A percentile compares a stretch with the other conserved stretches of the same genome.
These are phyloP conservation scores for Backusella tuberculispora DNA, from an alignment of 192 early-diverging fungal genomes.

Conservation along the genomic window DNA sequence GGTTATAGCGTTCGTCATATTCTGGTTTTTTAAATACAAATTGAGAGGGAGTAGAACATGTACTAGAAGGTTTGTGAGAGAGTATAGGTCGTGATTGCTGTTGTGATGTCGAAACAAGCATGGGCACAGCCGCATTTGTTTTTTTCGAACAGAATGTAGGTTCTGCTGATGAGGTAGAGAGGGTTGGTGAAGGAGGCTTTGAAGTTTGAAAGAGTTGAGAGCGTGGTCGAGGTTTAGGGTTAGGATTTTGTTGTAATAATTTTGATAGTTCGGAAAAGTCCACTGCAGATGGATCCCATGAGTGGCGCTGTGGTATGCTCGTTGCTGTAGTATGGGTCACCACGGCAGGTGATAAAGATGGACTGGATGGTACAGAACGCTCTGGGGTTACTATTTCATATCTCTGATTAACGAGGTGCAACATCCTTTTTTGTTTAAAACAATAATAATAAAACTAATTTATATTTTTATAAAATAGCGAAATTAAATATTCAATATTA, in stretches of 20 bases:
- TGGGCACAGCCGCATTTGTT: background rate
- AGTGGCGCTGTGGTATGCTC: constrained; percentile 9
- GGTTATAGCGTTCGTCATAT: constrained; percentile 34
- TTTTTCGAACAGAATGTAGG: constrained; percentile 16
- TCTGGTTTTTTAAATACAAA: constrained; percentile 43
- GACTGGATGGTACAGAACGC: constrained; percentile 32
- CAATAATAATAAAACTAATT: background rate
- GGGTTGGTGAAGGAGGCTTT: constrained; percentile 37
- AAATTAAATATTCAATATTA: background rate
- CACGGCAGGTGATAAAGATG: constrained; percentile 33
- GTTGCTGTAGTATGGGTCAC: constrained; percentile 35
- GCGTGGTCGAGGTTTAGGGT: constrained; percentile 14
- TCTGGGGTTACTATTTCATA: constrained; percentile 42
- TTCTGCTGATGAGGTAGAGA: constrained; percentile 30
- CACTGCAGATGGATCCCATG: background rate
- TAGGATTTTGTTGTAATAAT: constrained; percentile 11
- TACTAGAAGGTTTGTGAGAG: constrained; percentile 30
- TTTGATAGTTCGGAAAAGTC: constrained; percentile 31
- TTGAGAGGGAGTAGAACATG: constrained; percentile 33
- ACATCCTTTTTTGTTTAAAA: background rate
- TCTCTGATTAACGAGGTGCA: constrained; percentile 31
- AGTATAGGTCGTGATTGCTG: constrained; percentile 26
- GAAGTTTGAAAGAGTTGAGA: constrained; percentile 35
- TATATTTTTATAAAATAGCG: background rate
- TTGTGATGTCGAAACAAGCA: background rate